Evolutionary conservation across 208 protist genomes (phyloP), one percentile per base, ranked within the genome.

Genomic region (Spongospora subterranea): DNA sequence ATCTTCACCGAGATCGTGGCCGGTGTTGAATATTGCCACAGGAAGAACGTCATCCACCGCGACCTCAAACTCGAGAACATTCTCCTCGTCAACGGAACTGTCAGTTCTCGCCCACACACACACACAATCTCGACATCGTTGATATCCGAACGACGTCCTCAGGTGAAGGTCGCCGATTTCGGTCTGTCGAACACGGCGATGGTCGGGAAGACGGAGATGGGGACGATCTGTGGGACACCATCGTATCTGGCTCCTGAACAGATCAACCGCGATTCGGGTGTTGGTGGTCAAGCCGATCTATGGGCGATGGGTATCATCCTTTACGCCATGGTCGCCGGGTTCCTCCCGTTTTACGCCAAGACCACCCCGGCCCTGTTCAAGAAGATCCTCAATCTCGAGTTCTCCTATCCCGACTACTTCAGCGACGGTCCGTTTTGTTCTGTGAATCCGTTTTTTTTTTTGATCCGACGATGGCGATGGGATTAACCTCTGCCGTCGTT

Each of bases 221-320:
- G 35, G 6, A 92, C 90, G 66, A 43, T 66, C 43, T 92, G 90
- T 43, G 90, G 90, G 46, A 90, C 90, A 24, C 66, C 90, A 45
- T 60, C 90, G 0, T 92, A 92, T 35, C 77, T 64, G 41, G 66
- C 90, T 0, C 90, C 90, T 24, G 90, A 92, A 35, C 88, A 90
- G 90, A 92, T 92, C 54, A 88, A 89, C n/a, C 32, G 71, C 45
- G 54, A 92, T 40, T 6, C n/a, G 6, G 71, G 71, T n/a, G 41
- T 76, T 0, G 90, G 90, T 46, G 0, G 32, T 0, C 0, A 0
- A 0, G 71, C 90, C 38, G 90, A 92, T 88, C 32, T 92, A 11
- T 92, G 90, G 90, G 66, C 77, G 20, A 90, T 60, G 60, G 90
- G 90, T n/a, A 43, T 92, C 6, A 89, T 92, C 66, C 88, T 92